Evolutionary conservation across 345 rosid genomes (phyloP), one percentile per base, ranked within the genome.

Genomic region (Carallia brachiata): DNA sequence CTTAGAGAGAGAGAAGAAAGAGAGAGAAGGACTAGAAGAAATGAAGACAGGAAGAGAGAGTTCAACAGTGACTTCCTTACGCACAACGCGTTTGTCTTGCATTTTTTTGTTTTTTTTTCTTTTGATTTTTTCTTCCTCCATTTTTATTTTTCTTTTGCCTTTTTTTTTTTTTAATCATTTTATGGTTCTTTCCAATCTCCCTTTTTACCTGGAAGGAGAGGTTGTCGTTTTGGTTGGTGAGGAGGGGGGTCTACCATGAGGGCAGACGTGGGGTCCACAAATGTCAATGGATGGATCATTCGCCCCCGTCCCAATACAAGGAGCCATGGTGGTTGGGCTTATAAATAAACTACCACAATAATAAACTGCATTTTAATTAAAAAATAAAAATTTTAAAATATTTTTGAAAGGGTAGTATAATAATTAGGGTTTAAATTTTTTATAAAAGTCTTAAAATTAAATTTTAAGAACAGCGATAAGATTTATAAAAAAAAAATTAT

Each of bases 41-140:
- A 62, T 23, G 30, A n/a, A 60, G 36, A 37, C 13, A 36, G 34
- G 32, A 55, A 61, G 66, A 63, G 65, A 69, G 9, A 55, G 81
- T 66, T 77, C 79, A 80, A 77, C 86, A 62, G 78, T 73, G 62
- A 7, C 79, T 67, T 69, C 72, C 75, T 77, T 62, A 18, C 61
- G 75, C 73, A 82, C 84, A 84, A 89, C 92, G 91, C 92, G 89
- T 85, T 82, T 77, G 65, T 79, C 50, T 50, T 44, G 7, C 23
- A 0, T 3, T 7, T 36, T 15, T 34, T 28, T 56, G 7, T 61
- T 1, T 44, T 37, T 5, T 1, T 40, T 10, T 10, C 2, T 10
- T 10, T 10, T 3, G 23, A 13, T 18, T 9, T 63, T 36, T 37
- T 36, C 60, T 57, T 16, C 27, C 34, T 57, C 52, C 27, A 70